phyloP scores from a whole-genome alignment of 2,329 filamentous ascomycete genomes.

The Aspergillus texensis region DNA sequence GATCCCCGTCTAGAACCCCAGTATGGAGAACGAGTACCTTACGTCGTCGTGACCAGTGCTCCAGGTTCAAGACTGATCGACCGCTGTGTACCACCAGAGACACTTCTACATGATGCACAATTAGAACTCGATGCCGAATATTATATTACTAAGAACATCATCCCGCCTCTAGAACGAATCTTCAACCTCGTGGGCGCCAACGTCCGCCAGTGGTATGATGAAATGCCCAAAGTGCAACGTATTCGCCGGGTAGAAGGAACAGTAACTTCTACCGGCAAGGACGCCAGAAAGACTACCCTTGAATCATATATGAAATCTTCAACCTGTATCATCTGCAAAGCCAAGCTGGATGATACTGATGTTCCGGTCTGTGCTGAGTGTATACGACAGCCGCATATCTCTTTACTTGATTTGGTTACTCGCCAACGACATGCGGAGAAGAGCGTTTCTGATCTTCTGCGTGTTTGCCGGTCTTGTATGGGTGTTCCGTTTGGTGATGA shows the following conservation, averaged over 20 bases:
- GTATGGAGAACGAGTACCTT: constrained; percentile 92
- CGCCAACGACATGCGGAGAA: constrained; percentile 66
- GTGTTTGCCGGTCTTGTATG: constrained; percentile 79
- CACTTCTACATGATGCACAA: constrained; percentile 74
- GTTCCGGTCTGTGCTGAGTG: constrained; percentile 46
- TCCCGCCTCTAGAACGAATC: constrained; percentile 91
- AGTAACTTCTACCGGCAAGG: constrained; percentile 31
- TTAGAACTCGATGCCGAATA: constrained; percentile 89
- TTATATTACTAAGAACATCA: constrained; percentile 94
- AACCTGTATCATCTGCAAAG: constrained; percentile 75
- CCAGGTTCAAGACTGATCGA: constrained; percentile 85
- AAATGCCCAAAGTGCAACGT: constrained; percentile 89
- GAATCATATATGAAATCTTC: constrained; percentile 88
- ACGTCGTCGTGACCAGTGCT: constrained; percentile 86
- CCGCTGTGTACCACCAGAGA: constrained; percentile 85
- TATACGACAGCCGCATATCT: constrained; percentile 49
- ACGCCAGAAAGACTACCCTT: constrained; percentile 68
- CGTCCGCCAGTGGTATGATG: constrained; percentile 87
- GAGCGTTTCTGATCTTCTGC: constrained; percentile 64
- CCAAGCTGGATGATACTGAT: constrained; percentile 54
- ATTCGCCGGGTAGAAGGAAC: constrained; percentile 63
- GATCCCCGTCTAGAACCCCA: constrained; percentile 88
- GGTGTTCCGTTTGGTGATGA: constrained; percentile 72
- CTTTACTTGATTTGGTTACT: constrained; percentile 65
- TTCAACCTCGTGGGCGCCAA: constrained; percentile 96